Evolutionary conservation across 2,329 filamentous ascomycete species (phyloP).

Genomic region (Plenodomus biglobosus): DNA sequence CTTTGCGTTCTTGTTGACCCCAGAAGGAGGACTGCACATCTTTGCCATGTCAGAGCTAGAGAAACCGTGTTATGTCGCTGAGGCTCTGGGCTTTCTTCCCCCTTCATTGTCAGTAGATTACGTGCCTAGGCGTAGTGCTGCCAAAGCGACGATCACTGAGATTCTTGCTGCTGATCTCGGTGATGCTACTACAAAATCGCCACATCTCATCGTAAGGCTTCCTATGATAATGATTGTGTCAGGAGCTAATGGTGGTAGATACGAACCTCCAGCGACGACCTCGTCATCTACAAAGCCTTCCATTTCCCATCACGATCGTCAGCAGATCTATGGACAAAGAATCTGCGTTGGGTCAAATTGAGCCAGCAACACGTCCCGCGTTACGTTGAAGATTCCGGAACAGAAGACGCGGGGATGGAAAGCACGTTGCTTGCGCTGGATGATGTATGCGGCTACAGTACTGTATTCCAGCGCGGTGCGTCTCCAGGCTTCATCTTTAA

Average conservation of each 20-base stretch:
- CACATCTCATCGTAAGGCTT: conserved; percentile 75
- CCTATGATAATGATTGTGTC: not conserved
- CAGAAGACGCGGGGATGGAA: conserved; percentile 49
- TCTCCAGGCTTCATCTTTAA: conserved; percentile 83
- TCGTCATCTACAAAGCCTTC: conserved; percentile 85
- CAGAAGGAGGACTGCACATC: conserved; percentile 73
- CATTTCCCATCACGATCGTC: conserved; percentile 48
- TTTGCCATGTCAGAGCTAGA: conserved; percentile 75
- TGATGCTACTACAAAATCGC: conserved; percentile 67
- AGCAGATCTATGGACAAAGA: conserved; percentile 54
- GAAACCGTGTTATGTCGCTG: conserved; percentile 70
- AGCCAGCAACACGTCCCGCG: conserved; percentile 68
- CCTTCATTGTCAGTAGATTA: conserved; percentile 73
- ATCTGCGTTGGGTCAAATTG: conserved; percentile 75
- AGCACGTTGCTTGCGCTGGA: conserved; percentile 59
- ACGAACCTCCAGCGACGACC: conserved; percentile 76
- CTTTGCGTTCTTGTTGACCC: conserved; percentile 75
- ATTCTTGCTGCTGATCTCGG: conserved; percentile 84
- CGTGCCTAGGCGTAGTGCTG: conserved; percentile 67
- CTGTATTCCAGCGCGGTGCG: conserved; percentile 78
- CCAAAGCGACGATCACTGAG: conserved; percentile 74
- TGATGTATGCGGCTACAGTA: conserved; percentile 75
- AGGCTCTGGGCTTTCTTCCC: conserved; percentile 76
- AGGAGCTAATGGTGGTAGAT: conserved; percentile 53
- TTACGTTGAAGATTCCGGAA: conserved; percentile 53